Evolutionary conservation across 345 rosid genomes (phyloP), one percentile per base, ranked within the genome.

Genomic region (Lumnitzera littorea): DNA sequence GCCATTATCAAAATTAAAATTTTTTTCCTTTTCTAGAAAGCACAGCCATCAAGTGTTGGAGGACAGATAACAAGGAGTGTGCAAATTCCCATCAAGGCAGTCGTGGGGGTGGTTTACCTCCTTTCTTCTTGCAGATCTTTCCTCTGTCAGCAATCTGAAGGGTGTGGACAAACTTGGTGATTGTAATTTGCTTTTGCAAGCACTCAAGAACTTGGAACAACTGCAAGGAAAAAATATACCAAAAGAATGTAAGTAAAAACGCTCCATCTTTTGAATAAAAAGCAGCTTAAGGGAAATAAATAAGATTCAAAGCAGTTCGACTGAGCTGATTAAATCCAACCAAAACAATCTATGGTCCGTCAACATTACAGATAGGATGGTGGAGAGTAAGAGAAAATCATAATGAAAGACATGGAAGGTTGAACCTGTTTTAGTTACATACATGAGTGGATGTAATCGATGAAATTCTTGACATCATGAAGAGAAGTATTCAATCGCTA

Each of bases 51-150:
- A 15, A 15, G 47, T 17, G 14, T 13, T 8, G 20, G n/a, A 63
- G 15, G 57, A 53, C 17, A 7, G 7, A 52, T 49, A 3, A 51
- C 41, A 12, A 59, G 15, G 31, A 5, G 11, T 9, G 48, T 20
- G 24, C 47, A 25, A 49, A 16, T 29, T 29, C 43, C 11, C 43
- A 5, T 36, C 43, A 4, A 36, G 43, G 43, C 43, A 36, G 43
- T 9, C 10, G 7, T 36, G 43, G 43, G 0, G 2, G 5, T 54
- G 59, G 43, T 85, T 74, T 81, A 65, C 98, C 96, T 85, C 83
- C 73, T 83, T 84, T 65, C 97, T 80, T 77, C 83, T 84, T 56
- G 87, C 79, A 51, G 96, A 88, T 80, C 96, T 81, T 66, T 89
- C 96, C 80, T 89, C 91, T 5, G 90, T 89, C 76, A 84, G 85